Evolutionary conservation across 306 rosid genomes (phyloP).

Genomic region (Malus asiatica): DNA sequence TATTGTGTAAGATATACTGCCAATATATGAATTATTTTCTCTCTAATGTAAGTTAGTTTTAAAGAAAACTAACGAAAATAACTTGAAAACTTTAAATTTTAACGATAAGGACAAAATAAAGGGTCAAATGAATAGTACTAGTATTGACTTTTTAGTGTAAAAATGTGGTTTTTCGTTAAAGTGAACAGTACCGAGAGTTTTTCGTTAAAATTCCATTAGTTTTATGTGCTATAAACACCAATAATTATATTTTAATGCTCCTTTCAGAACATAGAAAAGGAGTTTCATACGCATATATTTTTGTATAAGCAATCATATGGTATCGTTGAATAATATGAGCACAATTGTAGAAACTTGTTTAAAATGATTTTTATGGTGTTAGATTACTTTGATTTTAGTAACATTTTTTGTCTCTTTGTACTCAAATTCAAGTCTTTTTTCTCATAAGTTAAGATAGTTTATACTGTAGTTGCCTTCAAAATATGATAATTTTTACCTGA

Average conservation of each 20-base stretch:
- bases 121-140: too few relatives aligned
- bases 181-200: too few relatives aligned
- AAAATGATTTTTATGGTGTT: neutral
- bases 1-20: neutral
- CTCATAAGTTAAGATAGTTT: too few relatives aligned
- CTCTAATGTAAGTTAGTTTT: neutral
- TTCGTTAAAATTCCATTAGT: too few relatives aligned
- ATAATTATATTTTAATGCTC: too few relatives aligned
- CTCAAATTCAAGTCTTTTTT: neutral
- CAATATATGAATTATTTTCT: neutral
- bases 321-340: neutral
- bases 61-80: too few relatives aligned
- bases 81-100: too few relatives aligned
- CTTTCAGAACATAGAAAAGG: neutral
- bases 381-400: neutral
- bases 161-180: too few relatives aligned
- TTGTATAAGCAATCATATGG: neutral
- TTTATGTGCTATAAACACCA: neutral
- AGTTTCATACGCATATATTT: neutral
- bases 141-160: too few relatives aligned
- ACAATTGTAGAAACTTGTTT: neutral
- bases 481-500: too few relatives aligned
- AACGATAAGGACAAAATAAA: too few relatives aligned
- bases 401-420: neutral
- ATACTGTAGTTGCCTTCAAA: too few relatives aligned